These are phyloP conservation scores for Penicillium hesseltinei DNA, from an alignment of 2,329 filamentous ascomycete genomes.

Conservation along the genomic window DNA sequence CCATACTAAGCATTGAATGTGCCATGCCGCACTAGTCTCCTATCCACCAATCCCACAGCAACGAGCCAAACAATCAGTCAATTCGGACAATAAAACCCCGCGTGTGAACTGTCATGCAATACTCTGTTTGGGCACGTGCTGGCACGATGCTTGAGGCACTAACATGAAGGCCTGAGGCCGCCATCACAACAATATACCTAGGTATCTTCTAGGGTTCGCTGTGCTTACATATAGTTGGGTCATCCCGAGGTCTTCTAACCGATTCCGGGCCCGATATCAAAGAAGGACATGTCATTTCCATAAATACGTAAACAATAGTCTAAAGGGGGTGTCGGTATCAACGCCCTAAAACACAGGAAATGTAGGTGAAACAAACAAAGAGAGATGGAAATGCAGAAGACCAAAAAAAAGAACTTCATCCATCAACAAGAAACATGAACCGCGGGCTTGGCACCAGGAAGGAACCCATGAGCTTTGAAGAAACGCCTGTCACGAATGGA, in stretches of 20 bases:
- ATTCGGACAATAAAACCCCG: neutral
- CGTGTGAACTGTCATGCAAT: neutral
- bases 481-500: neutral
- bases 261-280: neutral
- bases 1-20: conserved; percentile 11
- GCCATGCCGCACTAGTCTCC: conserved; percentile 6
- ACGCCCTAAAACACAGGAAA: accelerated
- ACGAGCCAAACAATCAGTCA: neutral
- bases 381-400: neutral
- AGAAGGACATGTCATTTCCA: no score
- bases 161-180: no score
- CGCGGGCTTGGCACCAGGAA: neutral
- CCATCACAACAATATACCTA: no score
- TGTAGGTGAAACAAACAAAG: neutral
- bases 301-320: neutral
- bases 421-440: neutral
- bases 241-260: neutral
- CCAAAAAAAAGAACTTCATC: no score
- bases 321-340: neutral
- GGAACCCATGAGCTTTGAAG: neutral
- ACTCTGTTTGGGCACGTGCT: neutral
- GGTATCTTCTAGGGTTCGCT: no score
- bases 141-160: no score
- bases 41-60: neutral
- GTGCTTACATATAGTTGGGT: neutral